These are phyloP conservation scores for Cryphonectria japonica DNA, from an alignment of 2,329 filamentous ascomycete species.

Conservation along the genomic window DNA sequence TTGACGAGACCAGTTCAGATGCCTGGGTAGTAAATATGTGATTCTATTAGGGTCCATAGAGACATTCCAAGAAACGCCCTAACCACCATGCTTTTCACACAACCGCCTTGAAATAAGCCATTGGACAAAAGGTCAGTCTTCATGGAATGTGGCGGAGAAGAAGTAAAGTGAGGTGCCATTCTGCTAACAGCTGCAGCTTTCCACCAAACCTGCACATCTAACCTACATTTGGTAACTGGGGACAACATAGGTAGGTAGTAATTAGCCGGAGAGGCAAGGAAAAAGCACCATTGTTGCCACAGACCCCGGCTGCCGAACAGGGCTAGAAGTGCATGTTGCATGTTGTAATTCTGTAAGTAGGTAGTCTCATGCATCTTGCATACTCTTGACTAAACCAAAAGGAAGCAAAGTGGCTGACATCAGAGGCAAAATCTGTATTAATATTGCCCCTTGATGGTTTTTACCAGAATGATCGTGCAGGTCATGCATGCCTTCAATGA, in stretches of 20 bases:
- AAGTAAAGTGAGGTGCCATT: background rate
- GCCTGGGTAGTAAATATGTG: background rate
- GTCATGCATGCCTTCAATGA: background rate
- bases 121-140: background rate
- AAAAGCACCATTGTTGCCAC: background rate
- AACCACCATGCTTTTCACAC: background rate
- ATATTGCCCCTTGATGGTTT: background rate
- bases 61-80: background rate
- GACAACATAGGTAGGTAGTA: background rate
- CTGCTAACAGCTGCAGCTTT: background rate
- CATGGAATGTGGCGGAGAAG: no score
- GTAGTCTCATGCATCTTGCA: background rate
- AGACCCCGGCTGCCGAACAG: background rate
- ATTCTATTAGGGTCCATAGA: background rate
- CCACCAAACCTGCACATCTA: background rate
- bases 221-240: background rate
- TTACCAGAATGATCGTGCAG: background rate
- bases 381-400: background rate
- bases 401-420: background rate
- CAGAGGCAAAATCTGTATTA: background rate
- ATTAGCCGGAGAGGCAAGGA: background rate
- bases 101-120: background rate
- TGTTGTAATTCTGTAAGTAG: background rate
- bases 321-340: background rate
- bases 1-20: background rate